A percentile compares a stretch with the other conserved stretches of the same genome.
phyloP scores from a whole-genome alignment of 2,329 filamentous ascomycete genomes.

The Trichoderma afroharzianum region DNA sequence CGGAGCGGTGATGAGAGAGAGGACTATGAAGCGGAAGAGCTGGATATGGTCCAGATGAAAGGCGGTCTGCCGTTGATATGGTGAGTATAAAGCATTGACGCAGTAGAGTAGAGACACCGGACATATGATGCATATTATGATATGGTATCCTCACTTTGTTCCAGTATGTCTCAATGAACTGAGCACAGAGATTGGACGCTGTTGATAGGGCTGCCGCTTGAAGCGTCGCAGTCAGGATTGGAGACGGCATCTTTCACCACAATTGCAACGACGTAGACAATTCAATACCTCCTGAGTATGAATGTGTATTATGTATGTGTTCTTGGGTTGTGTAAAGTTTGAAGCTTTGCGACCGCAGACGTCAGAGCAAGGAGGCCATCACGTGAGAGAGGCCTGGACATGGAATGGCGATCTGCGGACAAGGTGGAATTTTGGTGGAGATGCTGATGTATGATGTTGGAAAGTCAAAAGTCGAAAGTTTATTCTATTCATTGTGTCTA shows the following conservation, averaged over 20 bases:
- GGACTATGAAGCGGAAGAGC: constrained; percentile 52
- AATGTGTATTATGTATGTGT: not conserved
- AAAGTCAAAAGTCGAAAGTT: not conserved
- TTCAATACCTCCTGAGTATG: not conserved
- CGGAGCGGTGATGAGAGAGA: constrained; percentile 51
- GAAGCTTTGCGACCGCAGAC: not conserved
- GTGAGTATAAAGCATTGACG: not conserved
- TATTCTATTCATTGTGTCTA: not conserved
- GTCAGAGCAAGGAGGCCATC: constrained; percentile 1
- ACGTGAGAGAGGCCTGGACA: not conserved
- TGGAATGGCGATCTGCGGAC: not conserved
- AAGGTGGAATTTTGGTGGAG: constrained; percentile 7
- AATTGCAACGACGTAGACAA: not conserved
- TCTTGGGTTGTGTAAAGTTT: not conserved
- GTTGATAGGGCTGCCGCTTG: constrained; percentile 51
- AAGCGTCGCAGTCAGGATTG: constrained; percentile 50
- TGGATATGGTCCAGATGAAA: constrained; percentile 45
- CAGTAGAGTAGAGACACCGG: not conserved
- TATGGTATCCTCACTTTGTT: constrained; percentile 34
- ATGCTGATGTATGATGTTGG: not conserved
- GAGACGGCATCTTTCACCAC: constrained; percentile 41
- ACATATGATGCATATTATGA: not conserved
- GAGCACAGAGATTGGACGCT: constrained; percentile 52
- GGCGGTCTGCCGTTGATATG: constrained; percentile 25
- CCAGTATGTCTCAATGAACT: constrained; percentile 49